Percentiles rank a stretch among this genome's conserved stretches.
phyloP scores from a whole-genome alignment of 345 rosid genomes.

The Nephelium lappaceum region DNA sequence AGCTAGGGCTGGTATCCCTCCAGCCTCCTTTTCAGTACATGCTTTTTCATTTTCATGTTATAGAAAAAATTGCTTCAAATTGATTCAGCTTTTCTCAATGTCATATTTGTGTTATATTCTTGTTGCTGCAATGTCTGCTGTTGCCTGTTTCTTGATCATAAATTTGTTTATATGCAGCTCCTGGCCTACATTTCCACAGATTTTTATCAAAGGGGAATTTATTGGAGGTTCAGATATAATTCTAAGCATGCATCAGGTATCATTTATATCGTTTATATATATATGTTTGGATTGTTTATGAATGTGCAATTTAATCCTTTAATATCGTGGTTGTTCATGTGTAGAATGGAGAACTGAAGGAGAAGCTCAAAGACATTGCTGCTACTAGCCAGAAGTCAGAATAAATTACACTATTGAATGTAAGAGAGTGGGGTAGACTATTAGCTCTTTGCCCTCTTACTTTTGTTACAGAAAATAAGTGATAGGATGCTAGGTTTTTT shows the following conservation, averaged over 20 bases:
- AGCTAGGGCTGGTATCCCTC: background rate
- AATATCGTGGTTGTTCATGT: slow-evolving; percentile 10
- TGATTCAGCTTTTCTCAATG: background rate
- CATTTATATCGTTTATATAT: background rate
- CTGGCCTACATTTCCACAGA: no score
- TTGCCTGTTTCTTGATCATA: background rate
- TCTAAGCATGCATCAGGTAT: slow-evolving; percentile 89
- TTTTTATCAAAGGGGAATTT: slow-evolving; percentile 93
- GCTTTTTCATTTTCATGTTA: background rate
- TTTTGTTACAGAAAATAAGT: no score
- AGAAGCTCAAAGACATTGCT: slow-evolving; percentile 62
- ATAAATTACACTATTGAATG: slow-evolving; percentile 8
- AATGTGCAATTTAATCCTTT: slow-evolving; percentile 7
- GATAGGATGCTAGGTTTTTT: no score
- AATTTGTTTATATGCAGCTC: slow-evolving; percentile 50
- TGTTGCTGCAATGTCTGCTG: background rate
- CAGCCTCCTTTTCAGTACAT: background rate
- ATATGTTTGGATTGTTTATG: background rate
- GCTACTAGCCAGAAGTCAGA: slow-evolving; percentile 36
- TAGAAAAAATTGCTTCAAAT: background rate
- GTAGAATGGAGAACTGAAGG: slow-evolving; percentile 86
- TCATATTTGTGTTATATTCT: background rate
- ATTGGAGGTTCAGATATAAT: slow-evolving; percentile 95
- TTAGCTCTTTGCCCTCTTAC: no score
- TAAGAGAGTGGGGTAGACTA: background rate